These are phyloP conservation scores for Nadsonia commutata DNA, from an alignment of 1,139 yeast genomes.

Conservation along the genomic window DNA sequence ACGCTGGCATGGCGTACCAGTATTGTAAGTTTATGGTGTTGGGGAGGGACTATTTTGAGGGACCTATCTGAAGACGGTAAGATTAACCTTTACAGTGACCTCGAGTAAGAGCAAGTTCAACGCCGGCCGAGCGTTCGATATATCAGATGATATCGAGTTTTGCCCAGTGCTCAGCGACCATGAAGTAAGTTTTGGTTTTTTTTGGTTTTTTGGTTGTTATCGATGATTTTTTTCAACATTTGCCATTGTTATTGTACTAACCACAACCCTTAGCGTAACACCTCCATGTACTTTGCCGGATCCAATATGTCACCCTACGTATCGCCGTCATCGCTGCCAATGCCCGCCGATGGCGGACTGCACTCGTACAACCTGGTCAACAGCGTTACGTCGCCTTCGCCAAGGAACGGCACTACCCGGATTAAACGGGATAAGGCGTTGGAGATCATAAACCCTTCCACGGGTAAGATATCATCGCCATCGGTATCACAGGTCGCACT, in stretches of 20 bases:
- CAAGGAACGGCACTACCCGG: conserved; percentile 19
- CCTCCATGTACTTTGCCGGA: conserved; percentile 5
- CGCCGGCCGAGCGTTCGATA: conserved; percentile 47
- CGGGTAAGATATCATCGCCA: conserved; percentile 48
- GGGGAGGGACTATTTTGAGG: neutral
- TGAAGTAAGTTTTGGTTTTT: conserved; percentile 11
- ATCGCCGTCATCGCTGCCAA: conserved; percentile 4
- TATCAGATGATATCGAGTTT: conserved; percentile 52
- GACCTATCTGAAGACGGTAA: neutral
- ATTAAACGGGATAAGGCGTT: conserved; percentile 48
- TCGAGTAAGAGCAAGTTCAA: conserved; percentile 28
- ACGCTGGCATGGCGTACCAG: neutral
- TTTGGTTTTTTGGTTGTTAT: no score
- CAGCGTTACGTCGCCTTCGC: conserved; percentile 2
- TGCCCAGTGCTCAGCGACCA: conserved; percentile 34
- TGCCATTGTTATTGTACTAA: conserved; percentile 2
- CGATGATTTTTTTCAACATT: no score
- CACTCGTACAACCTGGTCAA: conserved; percentile 1
- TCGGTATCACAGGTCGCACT: conserved; percentile 1
- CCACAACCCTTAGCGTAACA: conserved; percentile 5
- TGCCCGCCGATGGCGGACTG: neutral
- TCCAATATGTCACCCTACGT: conserved; percentile 2
- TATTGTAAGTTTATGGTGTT: neutral
- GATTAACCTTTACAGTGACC: neutral
- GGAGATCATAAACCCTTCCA: conserved; percentile 59